A percentile compares a stretch with the other conserved stretches of the same genome.
phyloP scores from a whole-genome alignment of 352 stramenopile species.

The Globisporangium lucens region DNA sequence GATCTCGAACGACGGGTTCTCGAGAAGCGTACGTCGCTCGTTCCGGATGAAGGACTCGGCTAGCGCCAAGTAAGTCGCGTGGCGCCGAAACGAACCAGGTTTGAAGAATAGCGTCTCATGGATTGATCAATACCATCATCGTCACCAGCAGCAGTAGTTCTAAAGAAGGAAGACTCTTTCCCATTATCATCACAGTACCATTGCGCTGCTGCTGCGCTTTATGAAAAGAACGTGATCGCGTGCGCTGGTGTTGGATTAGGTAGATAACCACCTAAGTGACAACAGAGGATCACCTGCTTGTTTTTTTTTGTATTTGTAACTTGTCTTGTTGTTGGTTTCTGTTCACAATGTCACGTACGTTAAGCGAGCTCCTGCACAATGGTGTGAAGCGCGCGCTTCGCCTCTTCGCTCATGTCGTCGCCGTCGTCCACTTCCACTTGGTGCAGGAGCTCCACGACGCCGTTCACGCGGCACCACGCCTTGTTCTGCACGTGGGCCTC shows the following conservation, averaged over 20 bases:
- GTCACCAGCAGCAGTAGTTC: slow-evolving; percentile 14
- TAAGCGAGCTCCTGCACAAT: slow-evolving; percentile 44
- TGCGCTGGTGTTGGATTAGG: slow-evolving; percentile 4
- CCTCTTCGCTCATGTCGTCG: slow-evolving; percentile 51
- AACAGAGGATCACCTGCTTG: background rate
- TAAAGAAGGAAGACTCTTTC: slow-evolving; percentile 20
- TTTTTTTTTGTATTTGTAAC: slow-evolving; percentile 1
- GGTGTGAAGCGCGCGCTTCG: slow-evolving; percentile 43
- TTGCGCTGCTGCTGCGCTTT: background rate
- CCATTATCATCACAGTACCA: background rate
- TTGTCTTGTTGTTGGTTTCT: background rate
- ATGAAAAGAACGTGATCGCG: background rate
- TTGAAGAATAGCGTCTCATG: background rate
- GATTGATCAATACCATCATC: background rate
- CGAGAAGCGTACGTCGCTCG: slow-evolving; percentile 43
- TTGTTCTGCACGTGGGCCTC: slow-evolving; percentile 47
- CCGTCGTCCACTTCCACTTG: slow-evolving; percentile 40
- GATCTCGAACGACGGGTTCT: slow-evolving; percentile 69
- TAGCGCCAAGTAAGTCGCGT: slow-evolving; percentile 27
- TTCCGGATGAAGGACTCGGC: slow-evolving; percentile 38
- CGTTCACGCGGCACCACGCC: slow-evolving; percentile 42
- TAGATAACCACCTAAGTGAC: background rate
- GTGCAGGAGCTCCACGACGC: slow-evolving; percentile 34
- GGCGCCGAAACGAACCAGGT: background rate
- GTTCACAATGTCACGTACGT: background rate